These are phyloP conservation scores for Pseudoperonospora humuli DNA, from an alignment of 352 stramenopile genomes.

Conservation along the genomic window DNA sequence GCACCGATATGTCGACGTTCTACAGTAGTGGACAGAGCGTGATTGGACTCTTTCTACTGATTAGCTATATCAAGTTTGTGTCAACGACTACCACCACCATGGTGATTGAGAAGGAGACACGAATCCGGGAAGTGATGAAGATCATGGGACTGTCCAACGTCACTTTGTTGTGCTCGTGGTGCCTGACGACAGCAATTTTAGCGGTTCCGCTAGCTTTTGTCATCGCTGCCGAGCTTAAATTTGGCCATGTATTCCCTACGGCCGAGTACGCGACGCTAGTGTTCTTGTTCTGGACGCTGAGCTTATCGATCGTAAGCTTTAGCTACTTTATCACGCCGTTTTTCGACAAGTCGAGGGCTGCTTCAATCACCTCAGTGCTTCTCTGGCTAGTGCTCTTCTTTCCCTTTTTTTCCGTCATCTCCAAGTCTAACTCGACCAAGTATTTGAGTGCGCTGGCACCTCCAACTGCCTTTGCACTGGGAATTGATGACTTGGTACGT, in stretches of 20 bases:
- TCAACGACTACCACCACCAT: conserved; percentile 58
- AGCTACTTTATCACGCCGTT: conserved; percentile 60
- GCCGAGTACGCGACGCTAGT: conserved; percentile 52
- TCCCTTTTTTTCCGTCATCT: conserved; percentile 67
- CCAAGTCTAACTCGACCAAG: conserved; percentile 37
- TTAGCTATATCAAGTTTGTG: conserved; percentile 61
- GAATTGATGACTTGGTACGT: conserved; percentile 53
- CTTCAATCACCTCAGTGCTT: conserved; percentile 54
- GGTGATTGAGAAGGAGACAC: conserved; percentile 75
- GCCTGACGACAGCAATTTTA: conserved; percentile 37
- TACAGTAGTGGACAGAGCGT: conserved; percentile 58
- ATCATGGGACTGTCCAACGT: conserved; percentile 72
- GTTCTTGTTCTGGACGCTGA: conserved; percentile 62
- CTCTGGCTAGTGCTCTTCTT: conserved; percentile 69
- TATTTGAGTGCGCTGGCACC: conserved; percentile 49
- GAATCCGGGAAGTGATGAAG: conserved; percentile 77
- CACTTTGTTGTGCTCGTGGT: conserved; percentile 57
- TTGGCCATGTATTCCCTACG: conserved; percentile 53
- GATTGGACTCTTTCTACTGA: conserved; percentile 48
- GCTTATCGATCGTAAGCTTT: conserved; percentile 53
- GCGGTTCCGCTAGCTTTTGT: conserved; percentile 39
- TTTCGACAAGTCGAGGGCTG: conserved; percentile 62
- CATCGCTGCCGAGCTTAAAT: conserved; percentile 53
- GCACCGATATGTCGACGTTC: conserved; percentile 45
- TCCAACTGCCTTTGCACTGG: conserved; percentile 62